Evolutionary conservation across 2,329 filamentous ascomycete species (phyloP), one percentile per base, ranked within the genome.

Genomic region (Colletotrichum gigasporum): DNA sequence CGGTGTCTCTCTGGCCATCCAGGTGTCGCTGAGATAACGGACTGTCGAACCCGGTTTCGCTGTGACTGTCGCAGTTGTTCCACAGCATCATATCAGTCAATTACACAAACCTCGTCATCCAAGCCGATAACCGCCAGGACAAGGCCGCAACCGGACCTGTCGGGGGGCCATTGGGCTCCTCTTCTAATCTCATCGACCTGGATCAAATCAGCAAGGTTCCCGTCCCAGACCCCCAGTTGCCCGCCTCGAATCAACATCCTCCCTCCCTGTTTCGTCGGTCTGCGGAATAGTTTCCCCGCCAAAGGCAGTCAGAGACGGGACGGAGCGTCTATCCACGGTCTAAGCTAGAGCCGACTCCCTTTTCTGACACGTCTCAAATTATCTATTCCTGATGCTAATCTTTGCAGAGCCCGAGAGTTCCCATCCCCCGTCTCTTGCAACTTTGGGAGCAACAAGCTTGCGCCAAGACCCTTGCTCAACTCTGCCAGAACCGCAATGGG

Each of bases 341-440:
- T 41, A 45, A 48, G 51, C 50, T 18, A 48, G 51, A 35, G 24
- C 16, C 39, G 56, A 47, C 20, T 52, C 41, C 16, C 47, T 41
- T 65, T 58, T 58, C 44, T 63, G 63, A 65, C 63, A 65, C 58
- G 63, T 58, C 58, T 65, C 51, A 47, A 52, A 63, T n/a, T 42
- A 10, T 28, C 28, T 47, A 41, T 39, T 18, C 16, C 34, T 54
- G 42, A 47, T 64, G 48, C 48, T 61, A 48, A 24, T 61, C 28
- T 42, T 44, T 64, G 20, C 39, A 59, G 30, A 26, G 30, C 47
- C 14, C 39, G n/a, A 53, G 16, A 39, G 60, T 5, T 24, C 30
- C 42, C 42, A 32, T 53, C 26, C 37, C 62, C 48, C 56, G 35
- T 54, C 26, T 47, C 32, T 45, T 41, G 26, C 18, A 54, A 37